A percentile compares a stretch with the other conserved stretches of the same genome.
phyloP scores from a whole-genome alignment of 148 eudicot genomes.

The Diospyros lotus region DNA sequence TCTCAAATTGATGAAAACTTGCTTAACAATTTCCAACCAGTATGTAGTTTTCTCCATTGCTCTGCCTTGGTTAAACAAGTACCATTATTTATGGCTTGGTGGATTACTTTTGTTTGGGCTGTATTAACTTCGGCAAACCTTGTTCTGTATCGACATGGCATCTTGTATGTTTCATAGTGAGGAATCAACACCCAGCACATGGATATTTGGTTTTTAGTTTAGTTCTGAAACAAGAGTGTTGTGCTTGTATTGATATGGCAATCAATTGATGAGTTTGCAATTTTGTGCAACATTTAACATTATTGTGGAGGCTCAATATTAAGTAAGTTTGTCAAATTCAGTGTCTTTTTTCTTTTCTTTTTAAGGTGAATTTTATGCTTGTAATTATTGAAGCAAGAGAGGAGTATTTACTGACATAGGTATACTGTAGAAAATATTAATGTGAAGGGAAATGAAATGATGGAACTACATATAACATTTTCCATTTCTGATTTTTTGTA shows the following conservation, averaged over 20 bases:
- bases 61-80: conserved; percentile 58
- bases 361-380: neutral
- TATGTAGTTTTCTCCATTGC: conserved; percentile 46
- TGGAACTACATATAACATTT: too few species aligned
- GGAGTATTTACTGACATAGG: too few species aligned
- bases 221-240: conserved; percentile 18
- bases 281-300: conserved; percentile 5
- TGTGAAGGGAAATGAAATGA: too few species aligned
- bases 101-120: conserved; percentile 75
- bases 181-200: conserved; percentile 5
- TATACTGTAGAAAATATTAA: too few species aligned
- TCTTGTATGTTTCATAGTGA: conserved; percentile 68
- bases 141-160: conserved; percentile 71
- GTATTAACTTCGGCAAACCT: conserved; percentile 52
- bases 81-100: conserved; percentile 80
- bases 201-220: neutral
- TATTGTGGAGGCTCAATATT: neutral
- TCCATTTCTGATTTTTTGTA: too few species aligned
- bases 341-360: neutral
- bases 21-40: conserved; percentile 34
- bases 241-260: conserved; percentile 21
- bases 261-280: conserved; percentile 1
- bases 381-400: too few species aligned
- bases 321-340: too few species aligned
- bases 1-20: conserved; percentile 51